Percentiles rank a stretch among this genome's conserved stretches.
Evolutionary conservation across 2,329 filamentous ascomycete genomes (phyloP).

Genomic region (Didymella lethalis): DNA sequence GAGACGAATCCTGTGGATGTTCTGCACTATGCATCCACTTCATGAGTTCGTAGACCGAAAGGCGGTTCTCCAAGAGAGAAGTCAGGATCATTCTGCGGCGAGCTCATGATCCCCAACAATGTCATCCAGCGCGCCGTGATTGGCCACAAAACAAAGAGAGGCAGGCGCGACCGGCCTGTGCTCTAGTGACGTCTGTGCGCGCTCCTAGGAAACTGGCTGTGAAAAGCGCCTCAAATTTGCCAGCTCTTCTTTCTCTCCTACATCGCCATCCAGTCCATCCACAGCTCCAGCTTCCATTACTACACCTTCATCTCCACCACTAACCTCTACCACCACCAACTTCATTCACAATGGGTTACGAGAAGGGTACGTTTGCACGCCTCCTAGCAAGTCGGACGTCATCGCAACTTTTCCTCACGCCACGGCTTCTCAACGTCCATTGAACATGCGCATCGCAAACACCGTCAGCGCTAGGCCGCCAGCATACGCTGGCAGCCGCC

Average conservation of each 20-base stretch:
- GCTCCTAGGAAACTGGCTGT: conserved; percentile 17
- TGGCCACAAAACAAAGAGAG: conserved; percentile 10
- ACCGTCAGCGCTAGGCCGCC: conserved; percentile 14
- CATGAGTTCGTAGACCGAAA: neutral
- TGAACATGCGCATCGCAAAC: conserved; percentile 33
- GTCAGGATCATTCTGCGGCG: conserved; percentile 1
- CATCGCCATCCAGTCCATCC: conserved; percentile 20
- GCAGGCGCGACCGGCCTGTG: conserved; percentile 9
- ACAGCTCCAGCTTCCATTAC: conserved; percentile 26
- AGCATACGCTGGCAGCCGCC: conserved; percentile 6
- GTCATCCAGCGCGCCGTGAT: conserved; percentile 13
- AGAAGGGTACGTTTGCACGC: conserved; percentile 47
- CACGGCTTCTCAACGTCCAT: conserved; percentile 30
- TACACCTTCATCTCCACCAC: conserved; percentile 28
- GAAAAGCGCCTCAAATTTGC: conserved; percentile 27
- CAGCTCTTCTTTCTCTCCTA: conserved; percentile 22
- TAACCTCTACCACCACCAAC: conserved; percentile 25
- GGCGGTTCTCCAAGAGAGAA: neutral
- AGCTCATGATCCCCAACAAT: conserved; percentile 4
- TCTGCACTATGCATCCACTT: neutral
- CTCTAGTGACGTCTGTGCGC: conserved; percentile 5
- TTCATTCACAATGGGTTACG: conserved; percentile 52
- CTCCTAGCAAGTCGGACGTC: conserved; percentile 36
- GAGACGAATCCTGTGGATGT: neutral
- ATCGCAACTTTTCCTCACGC: conserved; percentile 36